Evolutionary conservation across 345 rosid genomes (phyloP).

Genomic region (Camelina sativa): DNA sequence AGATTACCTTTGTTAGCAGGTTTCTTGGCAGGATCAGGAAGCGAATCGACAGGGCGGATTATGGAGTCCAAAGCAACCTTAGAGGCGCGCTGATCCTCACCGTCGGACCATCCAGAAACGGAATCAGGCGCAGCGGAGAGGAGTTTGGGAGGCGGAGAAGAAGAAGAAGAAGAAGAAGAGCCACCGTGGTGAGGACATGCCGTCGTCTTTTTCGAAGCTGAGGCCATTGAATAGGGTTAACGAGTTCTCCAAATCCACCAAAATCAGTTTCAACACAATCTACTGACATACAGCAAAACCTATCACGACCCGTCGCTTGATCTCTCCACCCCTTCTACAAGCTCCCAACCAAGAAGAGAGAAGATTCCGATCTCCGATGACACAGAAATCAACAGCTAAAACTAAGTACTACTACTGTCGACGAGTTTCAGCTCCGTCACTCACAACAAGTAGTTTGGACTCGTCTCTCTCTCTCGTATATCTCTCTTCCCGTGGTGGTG

Average conservation of each 20-base stretch:
- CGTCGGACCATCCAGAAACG: conserved; percentile 49
- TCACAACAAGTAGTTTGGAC: not conserved
- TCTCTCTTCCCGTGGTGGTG: conserved; percentile 29
- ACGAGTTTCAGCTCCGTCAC: conserved; percentile 7
- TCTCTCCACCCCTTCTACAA: conserved; percentile 33
- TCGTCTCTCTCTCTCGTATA: conserved; percentile 25
- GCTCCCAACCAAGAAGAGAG: conserved; percentile 16
- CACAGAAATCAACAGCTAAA: no score
- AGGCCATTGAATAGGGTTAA: conserved; percentile 95
- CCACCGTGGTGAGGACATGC: conserved; percentile 42
- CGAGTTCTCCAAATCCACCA: conserved; percentile 84
- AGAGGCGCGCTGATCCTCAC: conserved; percentile 49
- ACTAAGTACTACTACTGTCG: not conserved
- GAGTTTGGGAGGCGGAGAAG: conserved; percentile 44
- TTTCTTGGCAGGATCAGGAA: conserved; percentile 59
- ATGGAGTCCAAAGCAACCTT: conserved; percentile 51
- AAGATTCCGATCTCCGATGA: conserved; percentile 26
- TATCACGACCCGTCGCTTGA: conserved; percentile 44
- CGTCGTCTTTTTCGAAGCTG: conserved; percentile 90
- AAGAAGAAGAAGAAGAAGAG: conserved; percentile 21
- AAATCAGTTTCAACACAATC: conserved; percentile 65
- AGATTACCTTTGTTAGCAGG: conserved; percentile 61
- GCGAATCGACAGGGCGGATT: conserved; percentile 68
- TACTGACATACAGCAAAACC: conserved; percentile 91
- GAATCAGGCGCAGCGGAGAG: conserved; percentile 44